Evolutionary conservation across 2,329 filamentous ascomycete genomes (phyloP), one percentile per base, ranked within the genome.

Genomic region (Bretziella fagacearum): DNA sequence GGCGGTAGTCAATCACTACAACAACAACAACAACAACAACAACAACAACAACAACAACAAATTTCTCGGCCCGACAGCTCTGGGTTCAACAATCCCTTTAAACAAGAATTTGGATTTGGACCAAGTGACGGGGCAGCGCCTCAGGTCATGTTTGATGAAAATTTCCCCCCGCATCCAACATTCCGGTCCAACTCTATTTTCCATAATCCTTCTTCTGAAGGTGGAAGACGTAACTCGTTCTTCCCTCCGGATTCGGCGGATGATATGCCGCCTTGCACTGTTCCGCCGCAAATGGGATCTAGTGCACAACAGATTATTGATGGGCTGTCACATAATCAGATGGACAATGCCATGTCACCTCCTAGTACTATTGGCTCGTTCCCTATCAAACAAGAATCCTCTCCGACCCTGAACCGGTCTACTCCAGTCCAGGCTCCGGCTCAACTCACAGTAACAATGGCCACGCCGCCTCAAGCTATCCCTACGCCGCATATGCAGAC

Each of bases 131-230:
- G 35, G 10, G 41, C 42, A 23, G 18, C 39, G 4, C 40, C 49
- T 13, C 26, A 37, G 10, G 37, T 47, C 18, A 43, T 35, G 5
- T 40, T 51, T 15, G 37, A 47, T 17, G 44, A 47, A 29, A 47
- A 25, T n/a, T 51, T 51, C 40, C 49, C 33, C 5, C 45, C 49
- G 33, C 74, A 69, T 37, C 75, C 67, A 1, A 69, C 67, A 3
- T 80, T 80, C 59, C 68, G 77, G 46, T 79, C 76, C 7, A 77
- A 77, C 56, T 79, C 77, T 1, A 80, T 80, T 51, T 80, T 80
- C 58, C 64, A 69, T 53, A 74, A 71, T 49, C 74, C 75, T 4
- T 66, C 69, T 1, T 67, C 66, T 15, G 68, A 65, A 4, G 71
- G 75, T 51, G 74, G 74, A 6, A 68, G 75, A 18, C 65, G 74